Conservation (phyloP, 768 basidiomycete species). For the Lactifluus piperatus region DNA sequence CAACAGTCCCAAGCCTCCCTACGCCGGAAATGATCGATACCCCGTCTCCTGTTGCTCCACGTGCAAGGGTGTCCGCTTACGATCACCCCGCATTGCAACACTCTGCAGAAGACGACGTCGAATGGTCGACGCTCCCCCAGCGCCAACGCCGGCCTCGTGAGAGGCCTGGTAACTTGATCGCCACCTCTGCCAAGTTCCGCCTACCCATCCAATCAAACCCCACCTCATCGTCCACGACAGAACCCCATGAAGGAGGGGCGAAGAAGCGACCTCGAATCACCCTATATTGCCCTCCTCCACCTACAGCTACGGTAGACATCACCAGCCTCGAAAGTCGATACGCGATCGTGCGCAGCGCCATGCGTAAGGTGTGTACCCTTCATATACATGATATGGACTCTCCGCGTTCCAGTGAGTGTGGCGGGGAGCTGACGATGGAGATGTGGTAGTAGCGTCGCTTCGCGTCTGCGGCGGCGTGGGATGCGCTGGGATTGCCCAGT, state of each 20-base stretch:
- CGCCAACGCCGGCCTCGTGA: not conserved
- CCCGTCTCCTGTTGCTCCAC: not conserved
- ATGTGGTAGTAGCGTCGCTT: conserved; percentile 27
- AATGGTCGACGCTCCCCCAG: conserved; percentile 13
- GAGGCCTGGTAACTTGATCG: not conserved
- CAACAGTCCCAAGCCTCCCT: not conserved
- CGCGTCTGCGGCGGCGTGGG: conserved; percentile 21
- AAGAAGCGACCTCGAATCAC: conserved; percentile 8
- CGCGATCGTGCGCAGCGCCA: conserved; percentile 3
- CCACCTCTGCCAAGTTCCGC: conserved; percentile 9
- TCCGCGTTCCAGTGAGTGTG: not conserved
- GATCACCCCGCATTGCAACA: conserved; percentile 2
- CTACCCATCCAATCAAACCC: not conserved
- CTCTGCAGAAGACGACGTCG: not conserved
- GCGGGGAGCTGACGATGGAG: not conserved
- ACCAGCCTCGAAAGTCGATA: conserved; percentile 5
- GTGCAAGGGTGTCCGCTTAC: conserved; percentile 3
- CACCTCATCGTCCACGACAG: not conserved
- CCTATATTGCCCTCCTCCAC: conserved; percentile 15
- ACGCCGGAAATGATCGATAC: not conserved
- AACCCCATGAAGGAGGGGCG: not conserved
- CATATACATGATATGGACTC: too few species aligned
- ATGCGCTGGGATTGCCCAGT: conserved; percentile 23
- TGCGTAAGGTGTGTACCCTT: conserved; percentile 9
- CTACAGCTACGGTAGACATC: not conserved